A percentile compares a stretch with the other conserved stretches of the same genome.
These are phyloP conservation scores for Asterella californica DNA, from an alignment of 225 moss, liverwort and hornwort species.

Conservation along the genomic window DNA sequence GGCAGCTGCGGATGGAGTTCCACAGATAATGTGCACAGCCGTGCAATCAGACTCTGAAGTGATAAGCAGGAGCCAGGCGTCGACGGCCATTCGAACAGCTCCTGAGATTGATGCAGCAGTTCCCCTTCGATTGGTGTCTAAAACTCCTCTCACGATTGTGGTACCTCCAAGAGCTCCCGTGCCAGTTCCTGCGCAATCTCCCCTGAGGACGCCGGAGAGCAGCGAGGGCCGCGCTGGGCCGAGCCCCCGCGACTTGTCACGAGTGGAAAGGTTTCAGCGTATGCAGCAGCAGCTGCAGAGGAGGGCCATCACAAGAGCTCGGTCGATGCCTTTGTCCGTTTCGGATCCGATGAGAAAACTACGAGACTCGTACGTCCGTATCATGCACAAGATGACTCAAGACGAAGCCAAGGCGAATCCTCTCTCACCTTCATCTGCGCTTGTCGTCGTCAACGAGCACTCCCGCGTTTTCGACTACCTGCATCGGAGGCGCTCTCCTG, in stretches of 20 bases:
- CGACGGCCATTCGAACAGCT: background rate
- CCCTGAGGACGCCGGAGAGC: background rate
- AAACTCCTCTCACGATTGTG: background rate
- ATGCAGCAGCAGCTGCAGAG: conserved; percentile 1
- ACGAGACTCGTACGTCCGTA: conserved; percentile 22
- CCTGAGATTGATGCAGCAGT: conserved; percentile 2
- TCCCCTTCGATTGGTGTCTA: background rate
- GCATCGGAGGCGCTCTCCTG: conserved; percentile 12
- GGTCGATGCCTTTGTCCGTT: conserved; percentile 11
- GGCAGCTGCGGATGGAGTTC: background rate
- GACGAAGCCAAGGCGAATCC: conserved; percentile 11
- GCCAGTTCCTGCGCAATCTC: background rate
- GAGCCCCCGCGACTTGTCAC: background rate
- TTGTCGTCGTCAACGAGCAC: background rate
- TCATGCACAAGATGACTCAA: conserved; percentile 24
- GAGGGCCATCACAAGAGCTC: conserved; percentile 4
- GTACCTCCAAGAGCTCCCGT: conserved; percentile 1
- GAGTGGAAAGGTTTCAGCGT: background rate
- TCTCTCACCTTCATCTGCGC: background rate
- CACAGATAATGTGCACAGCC: background rate
- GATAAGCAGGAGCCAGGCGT: background rate
- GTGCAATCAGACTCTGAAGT: background rate
- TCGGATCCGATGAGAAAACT: conserved; percentile 14
- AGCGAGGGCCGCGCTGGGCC: background rate
- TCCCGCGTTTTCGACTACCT: conserved; percentile 2